Conservation (phyloP, 176 grass and related monocot species). For the Oryza meyeriana region DNA sequence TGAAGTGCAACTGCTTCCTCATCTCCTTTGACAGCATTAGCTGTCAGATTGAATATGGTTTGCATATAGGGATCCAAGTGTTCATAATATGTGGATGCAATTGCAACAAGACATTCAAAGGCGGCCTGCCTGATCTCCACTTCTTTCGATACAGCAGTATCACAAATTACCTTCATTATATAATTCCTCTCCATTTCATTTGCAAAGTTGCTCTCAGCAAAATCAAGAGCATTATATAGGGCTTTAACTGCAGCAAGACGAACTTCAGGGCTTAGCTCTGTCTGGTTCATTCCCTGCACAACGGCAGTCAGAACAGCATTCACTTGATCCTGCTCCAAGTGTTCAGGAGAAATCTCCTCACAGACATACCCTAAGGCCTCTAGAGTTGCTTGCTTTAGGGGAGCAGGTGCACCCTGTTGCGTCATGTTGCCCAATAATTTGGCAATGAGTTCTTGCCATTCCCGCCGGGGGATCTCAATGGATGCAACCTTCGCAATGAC, state of each 20-base stretch:
- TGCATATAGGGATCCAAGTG: conserved; percentile 73
- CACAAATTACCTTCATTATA: conserved; percentile 93
- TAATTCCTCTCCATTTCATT: conserved; percentile 89
- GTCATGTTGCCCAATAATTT: conserved; percentile 75
- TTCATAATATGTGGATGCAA: conserved; percentile 84
- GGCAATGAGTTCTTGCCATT: conserved; percentile 89
- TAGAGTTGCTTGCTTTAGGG: conserved; percentile 82
- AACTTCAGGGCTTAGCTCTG: conserved; percentile 64
- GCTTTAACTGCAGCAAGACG: conserved; percentile 75
- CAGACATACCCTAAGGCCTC: conserved; percentile 92
- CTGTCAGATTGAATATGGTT: conserved; percentile 70
- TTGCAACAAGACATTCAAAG: conserved; percentile 85
- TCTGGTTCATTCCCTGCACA: conserved; percentile 75
- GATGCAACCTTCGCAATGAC: conserved; percentile 94
- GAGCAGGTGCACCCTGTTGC: conserved; percentile 36
- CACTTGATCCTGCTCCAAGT: conserved; percentile 75
- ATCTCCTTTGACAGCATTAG: conserved; percentile 75
- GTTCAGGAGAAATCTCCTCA: conserved; percentile 77
- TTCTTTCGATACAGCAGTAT: conserved; percentile 75
- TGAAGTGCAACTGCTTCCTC: conserved; percentile 71
- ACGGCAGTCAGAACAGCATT: conserved; percentile 85
- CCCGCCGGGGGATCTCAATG: conserved; percentile 80
- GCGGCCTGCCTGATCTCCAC: conserved; percentile 76
- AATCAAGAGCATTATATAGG: conserved; percentile 81
- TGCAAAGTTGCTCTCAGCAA: conserved; percentile 87